phyloP scores from a whole-genome alignment of 768 basidiomycete species.

The Cystofilobasidium macerans region DNA sequence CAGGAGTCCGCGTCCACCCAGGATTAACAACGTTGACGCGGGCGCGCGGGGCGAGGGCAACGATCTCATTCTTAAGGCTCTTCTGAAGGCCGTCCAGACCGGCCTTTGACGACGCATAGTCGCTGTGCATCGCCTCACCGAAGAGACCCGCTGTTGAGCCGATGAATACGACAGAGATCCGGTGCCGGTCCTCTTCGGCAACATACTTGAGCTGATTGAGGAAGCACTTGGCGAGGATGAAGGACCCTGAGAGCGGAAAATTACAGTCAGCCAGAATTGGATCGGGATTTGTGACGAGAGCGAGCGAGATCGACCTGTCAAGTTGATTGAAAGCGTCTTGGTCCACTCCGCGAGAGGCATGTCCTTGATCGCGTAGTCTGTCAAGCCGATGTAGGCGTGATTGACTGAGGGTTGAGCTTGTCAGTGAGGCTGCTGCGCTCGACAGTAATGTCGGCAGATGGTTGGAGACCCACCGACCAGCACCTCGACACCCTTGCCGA shows the following conservation, averaged over 20 bases:
- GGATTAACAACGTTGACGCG: conserved; percentile 63
- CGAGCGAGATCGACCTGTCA: conserved; percentile 40
- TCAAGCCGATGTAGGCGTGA: conserved; percentile 42
- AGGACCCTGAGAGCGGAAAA: too few relatives aligned
- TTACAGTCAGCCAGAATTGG: too few relatives aligned
- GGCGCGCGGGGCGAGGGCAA: conserved; percentile 57
- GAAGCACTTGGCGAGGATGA: conserved; percentile 57
- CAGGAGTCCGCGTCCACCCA: conserved; percentile 51
- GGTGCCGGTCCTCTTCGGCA: conserved; percentile 43
- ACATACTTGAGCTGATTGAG: conserved; percentile 43
- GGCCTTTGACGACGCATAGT: conserved; percentile 31
- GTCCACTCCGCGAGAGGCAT: conserved; percentile 59
- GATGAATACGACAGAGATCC: conserved; percentile 54
- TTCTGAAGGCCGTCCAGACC: conserved; percentile 46
- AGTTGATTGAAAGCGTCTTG: conserved; percentile 50
- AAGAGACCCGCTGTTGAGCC: conserved; percentile 58
- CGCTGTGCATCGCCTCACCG: conserved; percentile 52
- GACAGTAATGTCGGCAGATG: too few relatives aligned
- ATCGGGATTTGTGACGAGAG: neutral
- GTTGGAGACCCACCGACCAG: conserved; percentile 35
- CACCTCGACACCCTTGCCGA: conserved; percentile 31
- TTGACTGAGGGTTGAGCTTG: conserved; percentile 46
- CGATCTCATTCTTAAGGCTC: conserved; percentile 68
- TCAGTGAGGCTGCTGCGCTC: too few relatives aligned
- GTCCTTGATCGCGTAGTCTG: conserved; percentile 46